Percentiles rank a stretch among this genome's conserved stretches.
Conservation (phyloP, 371 early-diverging fungal species). For the Zancudomyces culisetae region DNA sequence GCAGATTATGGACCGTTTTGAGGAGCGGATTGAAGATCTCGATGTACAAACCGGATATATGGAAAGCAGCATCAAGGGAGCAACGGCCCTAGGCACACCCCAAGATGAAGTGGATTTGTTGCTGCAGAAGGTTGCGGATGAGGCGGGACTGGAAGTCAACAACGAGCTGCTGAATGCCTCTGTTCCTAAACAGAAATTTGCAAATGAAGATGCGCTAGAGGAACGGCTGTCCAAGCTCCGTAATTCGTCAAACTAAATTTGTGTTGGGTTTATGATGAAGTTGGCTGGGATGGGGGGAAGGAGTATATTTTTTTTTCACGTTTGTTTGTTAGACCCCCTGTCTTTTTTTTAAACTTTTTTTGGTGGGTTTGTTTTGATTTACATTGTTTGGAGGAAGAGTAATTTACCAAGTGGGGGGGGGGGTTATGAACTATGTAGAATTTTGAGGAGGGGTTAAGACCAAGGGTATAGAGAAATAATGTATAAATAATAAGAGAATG, state of each 20-base stretch:
- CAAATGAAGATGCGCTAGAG: conserved; percentile 44
- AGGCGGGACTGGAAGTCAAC: conserved; percentile 72
- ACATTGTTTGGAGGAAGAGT: conserved; percentile 8
- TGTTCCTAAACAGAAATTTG: conserved; percentile 8
- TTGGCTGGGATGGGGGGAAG: not conserved
- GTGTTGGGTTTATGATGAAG: not conserved
- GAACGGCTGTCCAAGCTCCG: conserved; percentile 45
- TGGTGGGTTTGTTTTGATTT: not conserved
- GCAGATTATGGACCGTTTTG: conserved; percentile 86
- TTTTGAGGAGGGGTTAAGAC: too few relatives aligned
- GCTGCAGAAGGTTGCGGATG: conserved; percentile 87
- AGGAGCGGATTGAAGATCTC: conserved; percentile 78
- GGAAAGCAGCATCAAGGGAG: conserved; percentile 73
- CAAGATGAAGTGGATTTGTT: conserved; percentile 75
- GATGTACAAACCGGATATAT: conserved; percentile 85
- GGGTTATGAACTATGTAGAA: conserved; percentile 17
- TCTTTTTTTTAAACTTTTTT: too few relatives aligned
- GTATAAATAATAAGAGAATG: too few relatives aligned
- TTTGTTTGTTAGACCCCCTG: too few relatives aligned
- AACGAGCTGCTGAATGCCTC: conserved; percentile 29
- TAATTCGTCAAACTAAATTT: conserved; percentile 25
- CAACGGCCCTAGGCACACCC: conserved; percentile 75
- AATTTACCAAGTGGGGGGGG: conserved; percentile 20
- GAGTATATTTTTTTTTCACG: too few relatives aligned
- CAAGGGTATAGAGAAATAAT: too few relatives aligned